phyloP scores from a whole-genome alignment of 2,329 filamentous ascomycete genomes.

The Westerdykella ornata region DNA sequence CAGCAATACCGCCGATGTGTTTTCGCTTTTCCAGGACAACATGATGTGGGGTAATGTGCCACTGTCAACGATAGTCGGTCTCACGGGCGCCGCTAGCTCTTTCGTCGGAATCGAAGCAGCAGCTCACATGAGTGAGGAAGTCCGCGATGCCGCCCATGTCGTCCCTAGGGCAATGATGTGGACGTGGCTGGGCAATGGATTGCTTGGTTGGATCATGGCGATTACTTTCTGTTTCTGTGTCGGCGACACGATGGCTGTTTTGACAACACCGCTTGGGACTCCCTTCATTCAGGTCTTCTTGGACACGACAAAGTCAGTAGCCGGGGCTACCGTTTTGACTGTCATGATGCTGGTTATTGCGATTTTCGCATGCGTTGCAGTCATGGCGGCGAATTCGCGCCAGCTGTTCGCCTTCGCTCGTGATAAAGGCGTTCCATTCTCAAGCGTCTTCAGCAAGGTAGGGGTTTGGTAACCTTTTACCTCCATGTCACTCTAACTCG shows the following conservation, averaged over 20 bases:
- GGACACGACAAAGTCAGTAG: constrained; percentile 16
- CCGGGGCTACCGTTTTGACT: constrained; percentile 15
- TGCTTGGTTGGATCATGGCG: constrained; percentile 24
- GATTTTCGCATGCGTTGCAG: constrained; percentile 15
- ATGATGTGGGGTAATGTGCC: background rate
- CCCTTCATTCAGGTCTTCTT: constrained; percentile 16
- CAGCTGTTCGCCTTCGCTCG: constrained; percentile 27
- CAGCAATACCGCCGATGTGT: constrained; percentile 5
- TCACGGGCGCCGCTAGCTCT: background rate
- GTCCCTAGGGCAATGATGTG: constrained; percentile 30
- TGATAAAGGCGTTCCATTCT: constrained; percentile 26
- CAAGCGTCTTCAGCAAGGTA: constrained; percentile 14
- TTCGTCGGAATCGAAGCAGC: constrained; percentile 3
- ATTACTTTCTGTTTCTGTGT: constrained; percentile 6
- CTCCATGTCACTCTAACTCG: too few species aligned
- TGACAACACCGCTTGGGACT: constrained; percentile 3
- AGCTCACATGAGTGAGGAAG: constrained; percentile 14
- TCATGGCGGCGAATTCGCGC: constrained; percentile 20
- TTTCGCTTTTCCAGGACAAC: constrained; percentile 4
- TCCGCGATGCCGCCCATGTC: constrained; percentile 12
- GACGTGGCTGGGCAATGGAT: constrained; percentile 27
- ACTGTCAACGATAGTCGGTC: background rate
- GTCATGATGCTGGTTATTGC: constrained; percentile 18
- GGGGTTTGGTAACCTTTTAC: background rate
- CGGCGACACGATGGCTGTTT: background rate